Evolutionary conservation across 2,329 filamentous ascomycete genomes (phyloP), one percentile per base, ranked within the genome.

Genomic region (Blumeriella jaapii): DNA sequence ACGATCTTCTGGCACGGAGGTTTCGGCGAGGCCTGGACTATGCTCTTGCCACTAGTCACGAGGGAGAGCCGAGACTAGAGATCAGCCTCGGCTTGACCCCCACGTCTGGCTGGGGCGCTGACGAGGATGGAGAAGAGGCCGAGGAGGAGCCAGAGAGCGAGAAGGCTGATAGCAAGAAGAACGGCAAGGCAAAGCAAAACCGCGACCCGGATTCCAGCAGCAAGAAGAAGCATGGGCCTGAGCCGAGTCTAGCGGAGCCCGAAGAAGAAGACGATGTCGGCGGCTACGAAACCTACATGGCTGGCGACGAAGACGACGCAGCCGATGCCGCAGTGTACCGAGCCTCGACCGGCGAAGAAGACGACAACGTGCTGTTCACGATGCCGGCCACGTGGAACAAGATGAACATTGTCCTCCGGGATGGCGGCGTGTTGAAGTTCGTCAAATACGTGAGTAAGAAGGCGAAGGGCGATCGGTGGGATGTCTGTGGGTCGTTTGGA

Each of bases 231-330:
- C 22, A 31, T 12, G 42, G 42, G 18, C 50, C 38, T 15, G 50
- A n/a, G n/a, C n/a, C n/a, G n/a, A n/a, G n/a, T n/a, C n/a, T n/a
- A n/a, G n/a, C 55, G 6, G 47, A 49, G 6, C 48, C 52, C 4
- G 53, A 59, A 18, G 60, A 61, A 33, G 54, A 56, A 13, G 73
- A 80, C 34, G 66, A 68, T 44, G 74, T 82, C 1, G 82, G 82
- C 36, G 82, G 82, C 19, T 81, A 85, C 55, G 81, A 87, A 53
- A 82, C 94, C 40, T 95, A 94, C 68, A 94, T 95, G 86, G 87
- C 85, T 0, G 83, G 80, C 34, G 82, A 87, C 31, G 82, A 86
- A 24, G 78, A 79, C 14, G 64, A 66, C 25, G 64, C 67, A 36
- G 70, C 75, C 14, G 69, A 93, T 57, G 87, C 89, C 1, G 91